Evolutionary conservation across 2,329 filamentous ascomycete species (phyloP).

Genomic region (Paraconiothyrium brasiliense): DNA sequence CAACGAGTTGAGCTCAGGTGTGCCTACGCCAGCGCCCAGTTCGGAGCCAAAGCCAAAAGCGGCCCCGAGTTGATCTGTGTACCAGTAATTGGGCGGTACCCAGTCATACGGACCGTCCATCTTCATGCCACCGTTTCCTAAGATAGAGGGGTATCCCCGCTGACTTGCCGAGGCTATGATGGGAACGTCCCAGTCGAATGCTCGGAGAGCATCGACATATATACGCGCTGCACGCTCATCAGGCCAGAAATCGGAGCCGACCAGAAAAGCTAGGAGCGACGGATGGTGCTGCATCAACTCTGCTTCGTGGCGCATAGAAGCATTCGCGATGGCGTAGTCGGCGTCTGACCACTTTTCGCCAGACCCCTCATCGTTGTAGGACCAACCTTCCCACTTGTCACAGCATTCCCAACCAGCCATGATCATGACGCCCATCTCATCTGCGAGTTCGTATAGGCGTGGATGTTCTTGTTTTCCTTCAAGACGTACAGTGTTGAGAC

Average conservation of each 20-base stretch:
- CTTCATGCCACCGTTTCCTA: slow-evolving; percentile 69
- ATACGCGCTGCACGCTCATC: slow-evolving; percentile 64
- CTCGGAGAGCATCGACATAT: slow-evolving; percentile 62
- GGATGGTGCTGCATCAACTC: slow-evolving; percentile 69
- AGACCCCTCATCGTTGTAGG: slow-evolving; percentile 64
- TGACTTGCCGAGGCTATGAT: slow-evolving; percentile 67
- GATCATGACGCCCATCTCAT: slow-evolving; percentile 68
- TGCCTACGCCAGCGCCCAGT: slow-evolving; percentile 69
- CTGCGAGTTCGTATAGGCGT: slow-evolving; percentile 67
- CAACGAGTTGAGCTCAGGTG: slow-evolving; percentile 65
- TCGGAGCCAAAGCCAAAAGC: slow-evolving; percentile 73
- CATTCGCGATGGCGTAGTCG: slow-evolving; percentile 66
- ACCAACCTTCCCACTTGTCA: slow-evolving; percentile 73
- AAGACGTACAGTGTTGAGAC: slow-evolving; percentile 69
- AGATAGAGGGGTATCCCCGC: slow-evolving; percentile 60
- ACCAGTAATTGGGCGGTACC: slow-evolving; percentile 73
- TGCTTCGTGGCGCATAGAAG: slow-evolving; percentile 68
- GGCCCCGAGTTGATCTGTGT: slow-evolving; percentile 61
- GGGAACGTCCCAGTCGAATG: slow-evolving; percentile 65
- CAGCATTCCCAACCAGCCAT: slow-evolving; percentile 73
- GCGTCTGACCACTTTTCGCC: slow-evolving; percentile 59
- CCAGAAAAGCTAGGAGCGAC: slow-evolving; percentile 65
- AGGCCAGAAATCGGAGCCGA: slow-evolving; percentile 72
- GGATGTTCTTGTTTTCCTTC: slow-evolving; percentile 73
- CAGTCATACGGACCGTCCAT: slow-evolving; percentile 75